phyloP scores from a whole-genome alignment of 1,284 basidiomycete genomes.

The Cryptococcus sp. region DNA sequence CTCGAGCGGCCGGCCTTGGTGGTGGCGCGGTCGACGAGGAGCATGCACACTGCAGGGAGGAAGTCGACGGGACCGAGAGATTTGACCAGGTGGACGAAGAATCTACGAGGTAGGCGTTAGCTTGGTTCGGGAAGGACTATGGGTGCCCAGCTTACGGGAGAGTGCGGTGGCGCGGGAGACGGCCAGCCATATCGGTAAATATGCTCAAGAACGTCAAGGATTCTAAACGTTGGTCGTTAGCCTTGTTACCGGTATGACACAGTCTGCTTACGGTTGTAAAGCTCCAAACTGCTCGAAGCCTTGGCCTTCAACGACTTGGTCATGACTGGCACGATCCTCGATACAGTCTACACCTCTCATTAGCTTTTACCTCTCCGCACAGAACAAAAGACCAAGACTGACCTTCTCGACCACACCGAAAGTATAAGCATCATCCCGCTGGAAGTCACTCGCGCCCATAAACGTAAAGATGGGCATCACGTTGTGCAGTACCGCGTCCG shows the following conservation, averaged over 20 bases:
- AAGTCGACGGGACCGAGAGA: slow-evolving; percentile 79
- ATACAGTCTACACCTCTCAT: slow-evolving; percentile 65
- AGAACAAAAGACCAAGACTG: slow-evolving; percentile 5
- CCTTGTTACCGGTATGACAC: not conserved
- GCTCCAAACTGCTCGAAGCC: slow-evolving; percentile 57
- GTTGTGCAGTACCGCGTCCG: slow-evolving; percentile 87
- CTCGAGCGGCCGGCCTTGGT: slow-evolving; percentile 54
- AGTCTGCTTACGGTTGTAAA: slow-evolving; percentile 56
- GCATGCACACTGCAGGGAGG: slow-evolving; percentile 77
- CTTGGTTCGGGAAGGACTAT: not conserved
- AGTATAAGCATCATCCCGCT: slow-evolving; percentile 92
- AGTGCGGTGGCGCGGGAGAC: slow-evolving; percentile 50
- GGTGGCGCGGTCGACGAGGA: slow-evolving; percentile 75
- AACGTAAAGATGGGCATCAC: slow-evolving; percentile 99
- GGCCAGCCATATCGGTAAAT: slow-evolving; percentile 51
- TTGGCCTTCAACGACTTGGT: slow-evolving; percentile 65
- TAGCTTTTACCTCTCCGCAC: not conserved
- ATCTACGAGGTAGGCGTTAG: slow-evolving; percentile 51
- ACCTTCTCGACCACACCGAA: slow-evolving; percentile 93
- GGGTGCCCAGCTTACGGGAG: slow-evolving; percentile 32
- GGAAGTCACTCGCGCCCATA: slow-evolving; percentile 95
- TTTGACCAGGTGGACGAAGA: slow-evolving; percentile 87
- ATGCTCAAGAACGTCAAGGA: slow-evolving; percentile 47
- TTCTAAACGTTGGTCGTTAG: slow-evolving; percentile 18
- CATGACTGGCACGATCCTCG: slow-evolving; percentile 91